A percentile compares a stretch with the other conserved stretches of the same genome.
phyloP scores from a whole-genome alignment of 140 eudicot species.

The Flaveria floridana region DNA sequence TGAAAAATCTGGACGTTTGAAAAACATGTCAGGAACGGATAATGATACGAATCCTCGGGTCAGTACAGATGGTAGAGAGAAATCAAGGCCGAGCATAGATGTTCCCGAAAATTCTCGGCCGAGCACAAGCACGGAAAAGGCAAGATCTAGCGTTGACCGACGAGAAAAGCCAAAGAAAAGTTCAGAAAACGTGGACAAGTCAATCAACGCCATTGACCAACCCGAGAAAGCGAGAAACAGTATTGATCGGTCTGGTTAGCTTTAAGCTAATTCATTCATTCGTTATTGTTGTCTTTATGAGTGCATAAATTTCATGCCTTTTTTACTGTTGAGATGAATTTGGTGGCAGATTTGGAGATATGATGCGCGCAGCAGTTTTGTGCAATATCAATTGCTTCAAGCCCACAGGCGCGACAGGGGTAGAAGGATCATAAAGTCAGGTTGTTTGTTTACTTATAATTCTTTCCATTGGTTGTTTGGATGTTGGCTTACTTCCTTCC shows the following conservation, averaged over 20 bases:
- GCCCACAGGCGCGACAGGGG: slow-evolving; percentile 66
- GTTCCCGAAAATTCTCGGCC: slow-evolving; percentile 54
- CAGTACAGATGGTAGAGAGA: slow-evolving; percentile 56
- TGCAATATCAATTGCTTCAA: slow-evolving; percentile 92
- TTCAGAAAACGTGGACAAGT: slow-evolving; percentile 46
- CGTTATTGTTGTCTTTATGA: background rate
- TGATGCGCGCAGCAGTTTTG: slow-evolving; percentile 85
- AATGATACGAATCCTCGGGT: slow-evolving; percentile 43
- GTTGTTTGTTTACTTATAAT: slow-evolving; percentile 21
- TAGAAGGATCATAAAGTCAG: slow-evolving; percentile 42
- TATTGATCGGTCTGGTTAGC: slow-evolving; percentile 77
- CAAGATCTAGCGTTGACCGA: slow-evolving; percentile 59
- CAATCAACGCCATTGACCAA: slow-evolving; percentile 48
- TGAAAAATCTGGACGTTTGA: slow-evolving; percentile 54
- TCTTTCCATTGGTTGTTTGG: slow-evolving; percentile 32
- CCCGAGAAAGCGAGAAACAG: slow-evolving; percentile 78
- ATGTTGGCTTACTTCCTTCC: slow-evolving; percentile 10
- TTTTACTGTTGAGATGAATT: slow-evolving; percentile 35
- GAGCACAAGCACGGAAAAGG: slow-evolving; percentile 49
- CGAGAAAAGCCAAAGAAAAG: slow-evolving; percentile 55
- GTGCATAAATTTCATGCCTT: background rate
- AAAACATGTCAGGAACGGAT: slow-evolving; percentile 38
- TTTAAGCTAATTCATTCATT: slow-evolving; percentile 20
- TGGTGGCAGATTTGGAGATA: slow-evolving; percentile 85
- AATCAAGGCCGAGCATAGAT: slow-evolving; percentile 55